Base-by-base conservation (phyloP, 306 rosid genomes). In the Crataegus laevigata region DNA sequence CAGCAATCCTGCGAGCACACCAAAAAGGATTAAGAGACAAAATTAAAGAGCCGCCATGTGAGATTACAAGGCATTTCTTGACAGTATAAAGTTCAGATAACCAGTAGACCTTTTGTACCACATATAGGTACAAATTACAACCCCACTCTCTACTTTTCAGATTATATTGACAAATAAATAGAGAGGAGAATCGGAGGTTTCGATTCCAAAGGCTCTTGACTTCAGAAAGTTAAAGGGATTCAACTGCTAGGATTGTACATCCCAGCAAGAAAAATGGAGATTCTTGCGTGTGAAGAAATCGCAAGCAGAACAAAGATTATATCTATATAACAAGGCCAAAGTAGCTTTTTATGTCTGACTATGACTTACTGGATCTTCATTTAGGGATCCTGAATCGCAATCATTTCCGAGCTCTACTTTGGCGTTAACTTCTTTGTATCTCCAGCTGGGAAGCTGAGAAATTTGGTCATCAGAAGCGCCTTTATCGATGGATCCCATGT, bases 381-480 rank as follows among this genome's bases (percentile, higher is more conserved):
- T 77, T 73, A 81, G 68, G 36, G 78, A 63, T 30, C 24, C 78
- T 43, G 81, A 80, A 62, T 66, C 86, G 81, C 86, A 63, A 57
- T 84, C 85, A 67, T 45, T 73, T 79, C 68, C 79, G 7, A 74
- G 80, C 55, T 87, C 88, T 77, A 83, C 61, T 73, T 86, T 80
- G 70, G 42, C 19, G 72, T 76, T 78, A 7, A 74, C 71, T 61
- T 86, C 81, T 71, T 84, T 90, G 54, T 90, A 87, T 75, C 78
- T 85, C 99, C 97, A 94, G 82, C 85, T 85, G 3, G 92, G 91
- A 28, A 94, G 90, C 76, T 82, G 86, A 8, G 93, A 89, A 62
- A 94, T 89, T 80, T 91, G 97, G 75, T 94, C 96, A 51, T 91
- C 97, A 5, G 96, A 84, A 36, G 99, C 97, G 2, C 92, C 97